phyloP scores from a whole-genome alignment of 345 rosid genomes.

The Limnanthes douglasii region DNA sequence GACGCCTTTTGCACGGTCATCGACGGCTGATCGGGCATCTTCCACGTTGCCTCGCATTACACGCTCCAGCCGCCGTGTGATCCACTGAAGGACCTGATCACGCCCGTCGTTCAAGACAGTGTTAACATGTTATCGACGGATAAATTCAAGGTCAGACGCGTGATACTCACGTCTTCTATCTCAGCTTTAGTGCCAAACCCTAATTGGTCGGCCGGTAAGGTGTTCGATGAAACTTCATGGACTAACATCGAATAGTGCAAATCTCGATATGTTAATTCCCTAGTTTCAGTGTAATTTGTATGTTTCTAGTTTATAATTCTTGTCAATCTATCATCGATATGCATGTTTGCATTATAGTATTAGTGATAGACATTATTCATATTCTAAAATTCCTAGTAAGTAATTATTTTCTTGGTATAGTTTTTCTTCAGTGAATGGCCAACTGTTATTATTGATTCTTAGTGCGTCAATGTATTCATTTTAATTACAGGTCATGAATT shows the following conservation, averaged over 20 bases:
- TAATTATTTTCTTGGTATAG: too few relatives aligned
- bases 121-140: conserved; percentile 55
- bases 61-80: conserved; percentile 48
- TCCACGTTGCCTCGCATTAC: conserved; percentile 88
- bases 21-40: conserved; percentile 57
- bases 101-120: conserved; percentile 76
- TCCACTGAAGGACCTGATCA: conserved; percentile 44
- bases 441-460: too few relatives aligned
- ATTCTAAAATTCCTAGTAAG: too few relatives aligned
- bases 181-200: conserved; percentile 74
- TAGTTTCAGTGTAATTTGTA: too few relatives aligned
- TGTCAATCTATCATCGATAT: too few relatives aligned
- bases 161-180: conserved; percentile 68
- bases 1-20: conserved; percentile 38
- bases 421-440: too few relatives aligned
- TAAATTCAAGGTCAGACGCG: conserved; percentile 41
- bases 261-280: conserved; percentile 23
- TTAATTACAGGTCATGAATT: too few relatives aligned
- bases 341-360: too few relatives aligned
- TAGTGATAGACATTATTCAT: too few relatives aligned
- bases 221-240: conserved; percentile 68
- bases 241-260: conserved; percentile 67
- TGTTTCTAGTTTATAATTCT: too few relatives aligned
- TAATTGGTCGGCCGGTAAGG: conserved; percentile 27
- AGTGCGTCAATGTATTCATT: too few relatives aligned